A percentile compares a stretch with the other conserved stretches of the same genome.
phyloP scores from a whole-genome alignment of 371 early-diverging fungal genomes.

The Apophysomyces sp. region DNA sequence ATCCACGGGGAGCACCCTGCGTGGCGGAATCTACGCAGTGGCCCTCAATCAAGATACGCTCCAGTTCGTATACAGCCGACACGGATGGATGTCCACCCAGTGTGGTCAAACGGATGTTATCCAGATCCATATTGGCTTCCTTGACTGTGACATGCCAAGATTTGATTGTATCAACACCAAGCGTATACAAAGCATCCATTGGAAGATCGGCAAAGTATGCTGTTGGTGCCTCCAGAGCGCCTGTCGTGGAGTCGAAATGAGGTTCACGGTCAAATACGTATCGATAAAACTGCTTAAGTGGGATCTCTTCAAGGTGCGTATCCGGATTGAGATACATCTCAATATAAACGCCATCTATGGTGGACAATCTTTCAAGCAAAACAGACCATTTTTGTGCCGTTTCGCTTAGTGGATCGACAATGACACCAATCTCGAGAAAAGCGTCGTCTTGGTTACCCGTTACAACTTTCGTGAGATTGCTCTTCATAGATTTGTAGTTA shows the following conservation, averaged over 20 bases:
- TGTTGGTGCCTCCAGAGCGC: slow-evolving; percentile 38
- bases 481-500: slow-evolving; percentile 3
- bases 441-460: slow-evolving; percentile 39
- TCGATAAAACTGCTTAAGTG: slow-evolving; percentile 86
- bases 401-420: slow-evolving; percentile 78
- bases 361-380: slow-evolving; percentile 60
- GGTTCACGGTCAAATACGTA: slow-evolving; percentile 72
- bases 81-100: slow-evolving; percentile 52
- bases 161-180: slow-evolving; percentile 81
- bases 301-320: slow-evolving; percentile 52
- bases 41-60: slow-evolving; percentile 85
- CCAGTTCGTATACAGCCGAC: slow-evolving; percentile 78
- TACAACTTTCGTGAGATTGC: slow-evolving; percentile 22
- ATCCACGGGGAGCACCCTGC: slow-evolving; percentile 80
- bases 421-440: slow-evolving; percentile 59
- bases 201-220: slow-evolving; percentile 80
- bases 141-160: slow-evolving; percentile 89
- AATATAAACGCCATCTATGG: slow-evolving; percentile 61
- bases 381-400: slow-evolving; percentile 76
- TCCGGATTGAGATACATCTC: slow-evolving; percentile 64
- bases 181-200: slow-evolving; percentile 73
- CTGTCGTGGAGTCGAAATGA: slow-evolving; percentile 55
- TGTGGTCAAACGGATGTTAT: slow-evolving; percentile 77
- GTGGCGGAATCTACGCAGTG: slow-evolving; percentile 73
- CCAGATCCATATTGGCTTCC: slow-evolving; percentile 84